Conservation (phyloP, 371 early-diverging fungal genomes). For the Mucor lusitanicus region DNA sequence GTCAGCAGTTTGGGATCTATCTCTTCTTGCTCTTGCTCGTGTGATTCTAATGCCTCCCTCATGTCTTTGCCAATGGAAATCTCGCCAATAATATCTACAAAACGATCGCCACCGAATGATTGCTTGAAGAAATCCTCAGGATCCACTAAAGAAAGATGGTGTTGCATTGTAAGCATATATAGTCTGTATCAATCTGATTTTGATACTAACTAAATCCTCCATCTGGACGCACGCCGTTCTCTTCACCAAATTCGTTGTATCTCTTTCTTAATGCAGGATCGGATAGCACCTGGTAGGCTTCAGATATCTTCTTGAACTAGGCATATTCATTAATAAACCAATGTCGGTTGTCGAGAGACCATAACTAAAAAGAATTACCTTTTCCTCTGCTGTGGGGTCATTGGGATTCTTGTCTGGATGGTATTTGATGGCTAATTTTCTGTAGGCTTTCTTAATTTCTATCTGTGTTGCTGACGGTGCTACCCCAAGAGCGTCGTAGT, state of each 20-base stretch:
- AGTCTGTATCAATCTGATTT: neutral
- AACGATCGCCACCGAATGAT: constrained; percentile 94
- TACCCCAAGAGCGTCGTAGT: constrained; percentile 67
- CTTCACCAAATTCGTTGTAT: constrained; percentile 85
- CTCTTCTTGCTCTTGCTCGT: constrained; percentile 41
- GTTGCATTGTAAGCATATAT: neutral
- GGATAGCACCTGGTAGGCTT: constrained; percentile 91
- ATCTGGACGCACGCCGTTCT: constrained; percentile 68
- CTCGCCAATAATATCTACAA: constrained; percentile 94
- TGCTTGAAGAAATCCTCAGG: constrained; percentile 93
- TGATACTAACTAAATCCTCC: constrained; percentile 67
- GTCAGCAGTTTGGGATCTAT: constrained; percentile 24
- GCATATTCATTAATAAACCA: neutral
- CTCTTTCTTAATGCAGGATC: constrained; percentile 83
- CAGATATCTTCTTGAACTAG: constrained; percentile 90
- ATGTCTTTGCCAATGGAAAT: constrained; percentile 94
- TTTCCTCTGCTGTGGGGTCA: constrained; percentile 81
- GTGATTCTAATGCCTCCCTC: constrained; percentile 73
- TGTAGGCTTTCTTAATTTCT: constrained; percentile 80
- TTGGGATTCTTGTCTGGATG: constrained; percentile 85
- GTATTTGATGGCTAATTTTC: constrained; percentile 80
- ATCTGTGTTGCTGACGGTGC: constrained; percentile 52
- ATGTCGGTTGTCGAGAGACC: neutral
- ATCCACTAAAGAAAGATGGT: constrained; percentile 55
- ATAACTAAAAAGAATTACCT: constrained; percentile 40